Conservation (phyloP, 1,284 basidiomycete species). For the Austroboletus novae-zelandiae region DNA sequence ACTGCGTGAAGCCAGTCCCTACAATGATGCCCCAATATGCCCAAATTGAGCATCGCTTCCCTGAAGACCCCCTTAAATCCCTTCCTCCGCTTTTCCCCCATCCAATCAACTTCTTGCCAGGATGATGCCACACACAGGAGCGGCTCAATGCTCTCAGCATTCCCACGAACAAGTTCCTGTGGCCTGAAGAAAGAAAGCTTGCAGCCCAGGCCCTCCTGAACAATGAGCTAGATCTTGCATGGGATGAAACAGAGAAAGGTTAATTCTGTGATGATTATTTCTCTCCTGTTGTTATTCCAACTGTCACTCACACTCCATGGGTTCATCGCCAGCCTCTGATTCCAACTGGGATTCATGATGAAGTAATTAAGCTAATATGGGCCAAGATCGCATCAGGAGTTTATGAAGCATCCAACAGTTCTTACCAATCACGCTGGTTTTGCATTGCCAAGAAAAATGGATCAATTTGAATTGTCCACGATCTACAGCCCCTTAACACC, state of each 20-base stretch:
- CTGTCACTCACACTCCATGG: constrained; percentile 27
- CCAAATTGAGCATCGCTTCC: constrained; percentile 5
- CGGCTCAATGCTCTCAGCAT: not conserved
- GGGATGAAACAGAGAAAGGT: constrained; percentile 18
- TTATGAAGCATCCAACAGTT: constrained; percentile 35
- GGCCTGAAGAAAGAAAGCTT: constrained; percentile 23
- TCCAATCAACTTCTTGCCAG: not conserved
- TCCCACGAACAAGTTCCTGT: constrained; percentile 19
- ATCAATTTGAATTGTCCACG: constrained; percentile 17
- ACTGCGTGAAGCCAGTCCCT: constrained; percentile 8
- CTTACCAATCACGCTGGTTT: constrained; percentile 27
- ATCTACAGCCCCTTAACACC: constrained; percentile 27
- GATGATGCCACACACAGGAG: not conserved
- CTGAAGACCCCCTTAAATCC: constrained; percentile 3
- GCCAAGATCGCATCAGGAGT: constrained; percentile 34
- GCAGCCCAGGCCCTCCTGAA: not conserved
- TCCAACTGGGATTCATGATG: constrained; percentile 17
- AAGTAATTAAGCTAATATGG: constrained; percentile 32
- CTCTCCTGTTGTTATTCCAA: constrained; percentile 12
- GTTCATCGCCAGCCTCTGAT: constrained; percentile 13
- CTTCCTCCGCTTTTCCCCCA: not conserved
- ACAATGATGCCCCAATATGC: constrained; percentile 17
- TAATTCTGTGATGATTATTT: constrained; percentile 19
- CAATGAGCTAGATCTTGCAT: constrained; percentile 23
- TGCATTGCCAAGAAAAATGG: constrained; percentile 10